Evolutionary conservation across 2,329 filamentous ascomycete genomes (phyloP).

Genomic region (Sporothrix brunneoviolacea): DNA sequence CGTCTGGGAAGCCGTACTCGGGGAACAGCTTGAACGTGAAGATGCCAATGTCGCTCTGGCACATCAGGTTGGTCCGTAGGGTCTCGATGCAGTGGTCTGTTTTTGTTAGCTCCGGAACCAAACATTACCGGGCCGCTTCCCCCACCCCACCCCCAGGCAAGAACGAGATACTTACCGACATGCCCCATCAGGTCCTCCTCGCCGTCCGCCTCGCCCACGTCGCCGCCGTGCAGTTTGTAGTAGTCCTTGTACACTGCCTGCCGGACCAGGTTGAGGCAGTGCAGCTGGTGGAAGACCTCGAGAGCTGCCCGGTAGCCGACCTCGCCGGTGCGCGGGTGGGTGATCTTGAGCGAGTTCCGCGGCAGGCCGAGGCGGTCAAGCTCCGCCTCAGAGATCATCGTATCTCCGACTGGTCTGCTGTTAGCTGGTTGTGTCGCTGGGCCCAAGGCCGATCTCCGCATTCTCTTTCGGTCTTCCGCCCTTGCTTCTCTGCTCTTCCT

Average conservation of each 20-base stretch:
- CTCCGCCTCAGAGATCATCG: slow-evolving; percentile 50
- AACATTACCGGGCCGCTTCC: not conserved
- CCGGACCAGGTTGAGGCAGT: slow-evolving; percentile 42
- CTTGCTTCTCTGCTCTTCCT: not conserved
- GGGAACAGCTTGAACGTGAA: slow-evolving; percentile 46
- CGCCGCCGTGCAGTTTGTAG: slow-evolving; percentile 41
- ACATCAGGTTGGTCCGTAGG: slow-evolving; percentile 46
- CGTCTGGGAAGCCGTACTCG: slow-evolving; percentile 32
- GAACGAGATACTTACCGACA: slow-evolving; percentile 28
- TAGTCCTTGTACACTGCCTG: slow-evolving; percentile 45
- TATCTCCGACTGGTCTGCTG: slow-evolving; percentile 48
- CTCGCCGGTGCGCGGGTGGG: slow-evolving; percentile 48
- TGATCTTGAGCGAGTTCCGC: slow-evolving; percentile 47
- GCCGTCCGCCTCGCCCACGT: slow-evolving; percentile 35
- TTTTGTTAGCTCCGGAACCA: slow-evolving; percentile 9
- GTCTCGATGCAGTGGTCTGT: slow-evolving; percentile 49
- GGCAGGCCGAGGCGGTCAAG: slow-evolving; percentile 46
- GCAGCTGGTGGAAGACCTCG: slow-evolving; percentile 52
- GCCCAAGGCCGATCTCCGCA: too few relatives aligned
- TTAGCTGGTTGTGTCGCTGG: too few relatives aligned
- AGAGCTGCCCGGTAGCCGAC: slow-evolving; percentile 53
- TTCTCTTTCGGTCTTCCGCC: not conserved
- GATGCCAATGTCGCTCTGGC: slow-evolving; percentile 47
- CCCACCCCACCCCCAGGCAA: too few relatives aligned
- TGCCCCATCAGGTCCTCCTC: slow-evolving; percentile 37